A percentile compares a stretch with the other conserved stretches of the same genome.
Evolutionary conservation across 2,329 filamentous ascomycete genomes (phyloP).

Genomic region (Pleoardoris graminearum): DNA sequence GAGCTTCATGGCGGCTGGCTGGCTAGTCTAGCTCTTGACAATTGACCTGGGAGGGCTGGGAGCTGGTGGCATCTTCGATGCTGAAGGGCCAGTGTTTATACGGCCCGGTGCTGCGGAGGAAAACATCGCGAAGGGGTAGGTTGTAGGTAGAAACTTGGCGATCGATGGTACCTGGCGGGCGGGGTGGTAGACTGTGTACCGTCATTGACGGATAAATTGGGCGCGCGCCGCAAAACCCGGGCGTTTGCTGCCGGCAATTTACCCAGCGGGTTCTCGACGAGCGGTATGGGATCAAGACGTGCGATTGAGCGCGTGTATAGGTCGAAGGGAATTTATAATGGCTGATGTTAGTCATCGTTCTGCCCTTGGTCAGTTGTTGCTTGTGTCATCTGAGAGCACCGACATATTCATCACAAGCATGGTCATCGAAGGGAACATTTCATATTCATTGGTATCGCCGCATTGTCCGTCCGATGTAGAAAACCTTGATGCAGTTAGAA

Average conservation of each 20-base stretch:
- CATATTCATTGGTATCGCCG: conserved; percentile 31
- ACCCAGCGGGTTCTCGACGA: conserved; percentile 21
- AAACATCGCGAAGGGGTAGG: neutral
- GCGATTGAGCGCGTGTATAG: neutral
- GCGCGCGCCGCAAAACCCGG: conserved; percentile 17
- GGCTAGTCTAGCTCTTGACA: neutral
- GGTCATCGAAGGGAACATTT: conserved; percentile 2
- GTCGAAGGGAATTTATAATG: no score
- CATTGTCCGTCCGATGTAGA: conserved; percentile 6
- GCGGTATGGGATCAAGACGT: conserved; percentile 3
- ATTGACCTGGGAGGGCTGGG: neutral
- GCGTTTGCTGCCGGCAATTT: conserved; percentile 14
- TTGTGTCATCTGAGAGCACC: no score
- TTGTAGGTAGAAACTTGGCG: no score
- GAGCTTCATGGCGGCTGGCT: neutral
- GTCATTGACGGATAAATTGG: conserved; percentile 44
- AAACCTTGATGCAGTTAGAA: conserved; percentile 20
- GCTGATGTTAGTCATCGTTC: no score
- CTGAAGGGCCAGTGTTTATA: neutral
- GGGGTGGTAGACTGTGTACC: conserved; percentile 29
- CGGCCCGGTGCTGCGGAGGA: neutral
- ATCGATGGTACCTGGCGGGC: no score
- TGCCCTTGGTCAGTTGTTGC: no score
- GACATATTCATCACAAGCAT: neutral
- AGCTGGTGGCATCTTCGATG: neutral